Evolutionary conservation across 345 rosid genomes (phyloP).

Genomic region (Moricandia arvensis): DNA sequence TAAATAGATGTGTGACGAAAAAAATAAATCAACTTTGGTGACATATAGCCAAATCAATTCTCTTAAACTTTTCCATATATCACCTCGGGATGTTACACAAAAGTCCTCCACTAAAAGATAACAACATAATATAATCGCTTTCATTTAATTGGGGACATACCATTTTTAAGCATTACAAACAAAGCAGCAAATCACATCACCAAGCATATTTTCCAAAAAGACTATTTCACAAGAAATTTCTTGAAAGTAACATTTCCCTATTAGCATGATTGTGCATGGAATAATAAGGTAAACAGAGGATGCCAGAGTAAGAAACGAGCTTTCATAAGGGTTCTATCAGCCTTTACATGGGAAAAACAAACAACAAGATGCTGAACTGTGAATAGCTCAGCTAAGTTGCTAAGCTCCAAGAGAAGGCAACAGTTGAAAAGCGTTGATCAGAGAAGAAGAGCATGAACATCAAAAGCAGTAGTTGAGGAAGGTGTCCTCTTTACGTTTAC

Average conservation of each 20-base stretch:
- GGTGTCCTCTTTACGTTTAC: conserved; percentile 5
- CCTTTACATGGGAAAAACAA: conserved; percentile 29
- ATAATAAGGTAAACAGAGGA: conserved; percentile 7
- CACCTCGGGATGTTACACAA: too few species aligned
- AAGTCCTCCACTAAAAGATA: conserved; percentile 7
- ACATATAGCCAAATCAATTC: too few species aligned
- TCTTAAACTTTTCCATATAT: too few species aligned
- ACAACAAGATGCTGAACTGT: conserved; percentile 20
- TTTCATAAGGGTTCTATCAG: not conserved
- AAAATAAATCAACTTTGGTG: too few species aligned
- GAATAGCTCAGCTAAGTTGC: conserved; percentile 7
- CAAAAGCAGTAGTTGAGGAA: conserved; percentile 20
- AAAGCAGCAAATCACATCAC: conserved; percentile 34
- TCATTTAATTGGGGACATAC: not conserved
- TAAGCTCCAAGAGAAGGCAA: conserved; percentile 14
- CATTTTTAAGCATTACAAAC: conserved; percentile 26
- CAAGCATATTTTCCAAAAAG: not conserved
- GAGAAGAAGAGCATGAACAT: conserved; percentile 28
- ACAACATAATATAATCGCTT: conserved; percentile 12
- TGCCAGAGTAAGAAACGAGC: not conserved
- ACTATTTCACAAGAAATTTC: conserved; percentile 8
- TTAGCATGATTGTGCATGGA: not conserved
- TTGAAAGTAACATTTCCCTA: conserved; percentile 21
- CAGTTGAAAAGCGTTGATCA: not conserved
- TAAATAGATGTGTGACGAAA: too few species aligned